Conservation (phyloP, 1,284 basidiomycete species). For the Neotropicomus parvogracilis region DNA sequence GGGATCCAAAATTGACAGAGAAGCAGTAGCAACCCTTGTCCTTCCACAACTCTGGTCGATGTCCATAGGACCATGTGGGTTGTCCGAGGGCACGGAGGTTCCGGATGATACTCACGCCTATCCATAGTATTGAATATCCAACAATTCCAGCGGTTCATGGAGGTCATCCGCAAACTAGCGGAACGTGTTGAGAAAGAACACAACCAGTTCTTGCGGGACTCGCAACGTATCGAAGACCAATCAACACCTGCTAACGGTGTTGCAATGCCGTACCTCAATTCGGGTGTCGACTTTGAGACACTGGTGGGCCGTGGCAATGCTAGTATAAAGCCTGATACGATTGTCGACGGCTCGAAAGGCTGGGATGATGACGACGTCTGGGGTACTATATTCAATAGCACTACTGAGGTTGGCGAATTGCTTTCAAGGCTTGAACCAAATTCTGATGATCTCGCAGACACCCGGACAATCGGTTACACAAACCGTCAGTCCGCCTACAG, state of each 20-base stretch:
- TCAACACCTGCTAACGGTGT: conserved; percentile 46
- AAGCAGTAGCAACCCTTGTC: conserved; percentile 91
- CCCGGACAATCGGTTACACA: conserved; percentile 18
- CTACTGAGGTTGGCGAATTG: conserved; percentile 21
- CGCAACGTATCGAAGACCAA: conserved; percentile 78
- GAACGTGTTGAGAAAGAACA: conserved; percentile 86
- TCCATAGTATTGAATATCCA: conserved; percentile 76
- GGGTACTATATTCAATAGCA: conserved; percentile 65
- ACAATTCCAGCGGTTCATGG: conserved; percentile 92
- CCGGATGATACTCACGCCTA: conserved; percentile 1
- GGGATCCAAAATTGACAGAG: conserved; percentile 92
- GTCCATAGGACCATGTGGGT: conserved; percentile 91
- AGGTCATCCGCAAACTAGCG: conserved; percentile 67
- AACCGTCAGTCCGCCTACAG: conserved; percentile 10
- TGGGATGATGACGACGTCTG: conserved; percentile 81
- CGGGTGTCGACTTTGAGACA: conserved; percentile 67
- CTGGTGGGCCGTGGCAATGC: conserved; percentile 58
- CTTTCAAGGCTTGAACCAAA: background rate
- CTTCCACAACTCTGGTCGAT: conserved; percentile 94
- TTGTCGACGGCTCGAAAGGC: conserved; percentile 39
- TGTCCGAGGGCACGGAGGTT: background rate
- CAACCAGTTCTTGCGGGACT: conserved; percentile 77
- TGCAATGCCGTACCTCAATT: conserved; percentile 30
- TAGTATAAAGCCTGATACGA: conserved; percentile 45
- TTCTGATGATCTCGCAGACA: conserved; percentile 18